A percentile compares a stretch with the other conserved stretches of the same genome.
Evolutionary conservation across 192 early-diverging fungal species (phyloP).

Genomic region (Oehlia diaphana): DNA sequence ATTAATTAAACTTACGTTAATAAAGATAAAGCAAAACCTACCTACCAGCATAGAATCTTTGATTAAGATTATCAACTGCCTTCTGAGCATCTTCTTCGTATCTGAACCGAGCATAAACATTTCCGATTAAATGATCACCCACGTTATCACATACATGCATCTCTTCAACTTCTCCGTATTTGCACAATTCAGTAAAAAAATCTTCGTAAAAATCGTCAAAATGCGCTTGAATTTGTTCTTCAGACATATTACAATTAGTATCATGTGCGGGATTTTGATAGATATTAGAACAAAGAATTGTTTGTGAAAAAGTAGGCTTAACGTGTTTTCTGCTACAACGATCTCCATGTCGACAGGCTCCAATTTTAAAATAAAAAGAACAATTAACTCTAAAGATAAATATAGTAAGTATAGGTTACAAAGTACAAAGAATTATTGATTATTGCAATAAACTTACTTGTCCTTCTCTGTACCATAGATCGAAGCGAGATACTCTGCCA

Average conservation of each 20-base stretch:
- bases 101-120: slow-evolving; percentile 91
- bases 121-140: slow-evolving; percentile 96
- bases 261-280: slow-evolving; percentile 90
- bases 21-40: neutral
- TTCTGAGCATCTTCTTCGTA: slow-evolving; percentile 92
- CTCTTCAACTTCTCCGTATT: slow-evolving; percentile 96
- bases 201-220: slow-evolving; percentile 98
- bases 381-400: slow-evolving; percentile 74
- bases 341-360: slow-evolving; percentile 97
- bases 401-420: neutral
- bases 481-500: slow-evolving; percentile 82
- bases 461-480: slow-evolving; percentile 99
- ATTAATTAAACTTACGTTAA: neutral
- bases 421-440: neutral
- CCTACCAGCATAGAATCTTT: slow-evolving; percentile 88
- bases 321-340: slow-evolving; percentile 96
- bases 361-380: slow-evolving; percentile 99
- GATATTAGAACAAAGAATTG: slow-evolving; percentile 90
- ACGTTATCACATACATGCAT: slow-evolving; percentile 98
- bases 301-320: slow-evolving; percentile 95
- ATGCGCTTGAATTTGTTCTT: slow-evolving; percentile 76
- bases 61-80: slow-evolving; percentile 89
- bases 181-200: slow-evolving; percentile 91
- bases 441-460: slow-evolving; percentile 58
- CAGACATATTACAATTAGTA: slow-evolving; percentile 60